A percentile compares a stretch with the other conserved stretches of the same genome.
These are phyloP conservation scores for Ceratorhiza oryzae-sativae DNA, from an alignment of 1,284 basidiomycete species.

Conservation along the genomic window DNA sequence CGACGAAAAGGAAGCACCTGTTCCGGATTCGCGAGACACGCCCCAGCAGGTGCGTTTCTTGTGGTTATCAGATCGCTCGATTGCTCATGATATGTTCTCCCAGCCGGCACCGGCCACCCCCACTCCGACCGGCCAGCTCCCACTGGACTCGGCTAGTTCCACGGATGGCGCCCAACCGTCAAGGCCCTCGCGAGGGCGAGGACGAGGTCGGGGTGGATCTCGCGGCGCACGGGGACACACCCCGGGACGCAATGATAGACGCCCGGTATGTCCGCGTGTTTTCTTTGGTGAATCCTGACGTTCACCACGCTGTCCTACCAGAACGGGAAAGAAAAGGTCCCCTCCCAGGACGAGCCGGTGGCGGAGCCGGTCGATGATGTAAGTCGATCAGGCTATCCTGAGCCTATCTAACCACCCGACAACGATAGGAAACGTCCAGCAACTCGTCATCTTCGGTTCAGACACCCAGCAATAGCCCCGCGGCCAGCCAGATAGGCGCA, in stretches of 20 bases:
- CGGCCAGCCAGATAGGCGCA: not conserved
- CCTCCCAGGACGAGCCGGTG: not conserved
- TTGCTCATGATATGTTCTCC: not conserved
- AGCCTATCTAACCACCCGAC: not conserved
- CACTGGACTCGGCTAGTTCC: not conserved
- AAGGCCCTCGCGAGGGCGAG: not conserved
- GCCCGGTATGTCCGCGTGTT: not conserved
- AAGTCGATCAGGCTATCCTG: not conserved
- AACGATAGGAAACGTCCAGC: conserved; percentile 13
- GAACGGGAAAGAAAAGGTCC: not conserved
- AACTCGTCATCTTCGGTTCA: conserved; percentile 4
- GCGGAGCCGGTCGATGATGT: not conserved
- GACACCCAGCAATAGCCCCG: conserved; percentile 10
- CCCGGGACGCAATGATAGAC: not conserved
- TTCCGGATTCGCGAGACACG: not conserved
- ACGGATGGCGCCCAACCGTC: not conserved
- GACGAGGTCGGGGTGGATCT: too few species aligned
- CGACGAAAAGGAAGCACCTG: not conserved
- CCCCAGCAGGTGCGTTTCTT: not conserved
- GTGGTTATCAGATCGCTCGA: not conserved
- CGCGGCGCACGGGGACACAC: not conserved
- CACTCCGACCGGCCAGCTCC: not conserved
- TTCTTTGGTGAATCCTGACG: not conserved
- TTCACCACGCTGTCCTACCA: not conserved
- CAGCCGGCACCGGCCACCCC: not conserved